These are phyloP conservation scores for Venturia carpophila DNA, from an alignment of 2,329 filamentous ascomycete genomes.

Conservation along the genomic window DNA sequence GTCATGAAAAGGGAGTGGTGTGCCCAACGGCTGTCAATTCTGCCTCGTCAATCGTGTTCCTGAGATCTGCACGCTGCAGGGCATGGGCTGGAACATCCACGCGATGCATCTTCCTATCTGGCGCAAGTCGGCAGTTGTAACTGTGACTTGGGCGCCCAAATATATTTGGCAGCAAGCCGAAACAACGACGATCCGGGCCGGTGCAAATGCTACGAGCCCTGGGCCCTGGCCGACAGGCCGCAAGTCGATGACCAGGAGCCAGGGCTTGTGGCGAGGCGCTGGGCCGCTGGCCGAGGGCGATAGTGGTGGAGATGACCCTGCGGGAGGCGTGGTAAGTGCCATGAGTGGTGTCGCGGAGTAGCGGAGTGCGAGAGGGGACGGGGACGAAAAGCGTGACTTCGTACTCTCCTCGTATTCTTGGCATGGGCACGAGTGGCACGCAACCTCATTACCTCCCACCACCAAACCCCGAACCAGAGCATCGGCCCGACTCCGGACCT, in stretches of 20 bases:
- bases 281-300: too few relatives aligned
- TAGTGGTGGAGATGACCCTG: too few relatives aligned
- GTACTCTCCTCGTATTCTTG: neutral
- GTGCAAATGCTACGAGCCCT: neutral
- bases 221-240: neutral
- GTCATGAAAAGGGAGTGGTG: slow-evolving; percentile 1
- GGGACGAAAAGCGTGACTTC: neutral
- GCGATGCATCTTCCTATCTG: neutral
- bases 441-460: neutral
- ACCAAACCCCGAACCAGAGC: neutral
- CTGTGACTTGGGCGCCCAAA: neutral
- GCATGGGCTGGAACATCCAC: neutral
- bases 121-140: neutral
- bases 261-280: neutral
- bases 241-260: neutral
- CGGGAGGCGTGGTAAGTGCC: too few relatives aligned
- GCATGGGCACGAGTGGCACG: neutral
- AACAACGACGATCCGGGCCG: neutral
- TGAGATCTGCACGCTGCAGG: slow-evolving; percentile 9
- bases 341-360: too few relatives aligned
- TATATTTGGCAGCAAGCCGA: slow-evolving; percentile 12
- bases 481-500: neutral
- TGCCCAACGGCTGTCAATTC: slow-evolving; percentile 9
- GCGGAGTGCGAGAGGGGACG: neutral
- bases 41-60: slow-evolving; percentile 7